Percentiles rank a stretch among this genome's conserved stretches.
phyloP scores from a whole-genome alignment of 2,329 filamentous ascomycete genomes.

The Meredithiella fracta region DNA sequence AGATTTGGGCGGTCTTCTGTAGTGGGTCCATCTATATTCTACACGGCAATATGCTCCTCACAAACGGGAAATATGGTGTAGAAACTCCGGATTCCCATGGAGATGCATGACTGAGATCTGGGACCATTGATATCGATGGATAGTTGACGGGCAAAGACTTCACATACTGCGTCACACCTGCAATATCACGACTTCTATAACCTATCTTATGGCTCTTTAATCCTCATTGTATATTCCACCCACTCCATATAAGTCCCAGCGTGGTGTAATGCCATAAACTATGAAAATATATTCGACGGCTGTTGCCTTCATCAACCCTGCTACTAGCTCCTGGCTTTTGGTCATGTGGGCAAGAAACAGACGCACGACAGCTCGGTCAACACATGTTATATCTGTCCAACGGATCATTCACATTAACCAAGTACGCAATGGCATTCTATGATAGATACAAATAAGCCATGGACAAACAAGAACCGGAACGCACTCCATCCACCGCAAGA shows the following conservation, averaged over 20 bases:
- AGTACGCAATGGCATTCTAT: neutral
- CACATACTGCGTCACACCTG: neutral
- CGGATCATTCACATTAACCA: neutral
- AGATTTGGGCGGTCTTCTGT: neutral
- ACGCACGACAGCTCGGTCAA: neutral
- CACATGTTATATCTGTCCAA: neutral
- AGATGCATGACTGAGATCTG: neutral
- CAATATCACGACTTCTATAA: neutral
- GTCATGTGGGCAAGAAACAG: neutral
- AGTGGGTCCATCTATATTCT: neutral
- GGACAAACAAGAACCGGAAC: neutral
- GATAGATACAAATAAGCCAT: neutral
- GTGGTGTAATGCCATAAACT: neutral
- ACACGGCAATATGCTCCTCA: neutral
- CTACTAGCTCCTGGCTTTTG: neutral
- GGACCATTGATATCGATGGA: neutral
- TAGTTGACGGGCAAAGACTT: neutral
- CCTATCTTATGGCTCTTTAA: neutral
- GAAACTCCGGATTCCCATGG: neutral
- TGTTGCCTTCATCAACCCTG: neutral
- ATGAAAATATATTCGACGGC: neutral
- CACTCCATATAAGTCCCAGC: neutral
- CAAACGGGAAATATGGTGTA: neutral
- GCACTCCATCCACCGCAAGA: neutral
- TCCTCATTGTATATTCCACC: neutral